Conservation (phyloP, 1,139 yeast species). For the Sugiyamaella xylanicola region DNA sequence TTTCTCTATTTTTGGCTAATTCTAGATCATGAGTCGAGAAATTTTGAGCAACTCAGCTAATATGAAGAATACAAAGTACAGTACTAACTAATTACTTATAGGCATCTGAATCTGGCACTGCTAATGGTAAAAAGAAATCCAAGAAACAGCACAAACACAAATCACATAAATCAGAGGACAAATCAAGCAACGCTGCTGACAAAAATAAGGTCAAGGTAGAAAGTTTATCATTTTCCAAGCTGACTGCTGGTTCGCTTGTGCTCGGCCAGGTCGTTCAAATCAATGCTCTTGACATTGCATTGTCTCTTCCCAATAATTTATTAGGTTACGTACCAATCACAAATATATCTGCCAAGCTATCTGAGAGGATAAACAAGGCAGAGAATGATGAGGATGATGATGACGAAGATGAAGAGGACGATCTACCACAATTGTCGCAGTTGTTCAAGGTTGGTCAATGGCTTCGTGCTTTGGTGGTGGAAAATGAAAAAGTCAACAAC, state of each 20-base stretch:
- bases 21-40: too few species aligned
- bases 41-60: too few species aligned
- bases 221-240: constrained; percentile 58
- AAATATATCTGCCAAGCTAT: constrained; percentile 65
- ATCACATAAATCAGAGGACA: constrained; percentile 35
- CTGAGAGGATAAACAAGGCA: constrained; percentile 51
- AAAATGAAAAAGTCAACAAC: constrained; percentile 38
- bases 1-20: too few species aligned
- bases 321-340: constrained; percentile 81
- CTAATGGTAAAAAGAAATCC: constrained; percentile 29
- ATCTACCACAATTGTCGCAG: constrained; percentile 44
- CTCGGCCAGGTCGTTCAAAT: constrained; percentile 74
- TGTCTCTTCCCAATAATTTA: constrained; percentile 81
- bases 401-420: constrained; percentile 41
- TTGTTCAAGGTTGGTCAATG: constrained; percentile 78
- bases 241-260: constrained; percentile 70
- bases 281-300: constrained; percentile 61
- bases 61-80: too few species aligned
- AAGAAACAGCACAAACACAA: constrained; percentile 18
- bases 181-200: constrained; percentile 19
- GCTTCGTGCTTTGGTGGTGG: constrained; percentile 74
- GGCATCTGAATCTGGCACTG: constrained; percentile 16
- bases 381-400: constrained; percentile 42
- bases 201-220: constrained; percentile 51
- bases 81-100: constrained; percentile 4